These are phyloP conservation scores for Amniculicola lignicola DNA, from an alignment of 495 filamentous ascomycete species.

Conservation along the genomic window DNA sequence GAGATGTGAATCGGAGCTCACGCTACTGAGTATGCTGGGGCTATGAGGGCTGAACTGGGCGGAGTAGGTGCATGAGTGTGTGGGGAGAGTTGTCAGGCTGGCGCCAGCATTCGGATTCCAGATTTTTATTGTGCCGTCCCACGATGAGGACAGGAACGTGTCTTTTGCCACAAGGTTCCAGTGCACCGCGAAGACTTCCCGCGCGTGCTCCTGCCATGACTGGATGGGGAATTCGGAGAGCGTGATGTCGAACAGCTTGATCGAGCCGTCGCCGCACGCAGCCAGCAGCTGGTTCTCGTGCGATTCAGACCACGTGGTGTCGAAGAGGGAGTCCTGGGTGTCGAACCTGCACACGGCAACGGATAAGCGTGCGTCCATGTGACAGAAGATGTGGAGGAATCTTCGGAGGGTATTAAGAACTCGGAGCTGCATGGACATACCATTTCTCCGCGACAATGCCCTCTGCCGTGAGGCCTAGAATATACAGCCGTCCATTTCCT, in stretches of 20 bases:
- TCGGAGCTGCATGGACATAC: slow-evolving; percentile 41
- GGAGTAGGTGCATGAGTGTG: slow-evolving; percentile 87
- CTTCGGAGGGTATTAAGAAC: too few species aligned
- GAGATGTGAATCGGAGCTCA: slow-evolving; percentile 78
- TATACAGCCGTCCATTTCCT: slow-evolving; percentile 85
- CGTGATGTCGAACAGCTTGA: slow-evolving; percentile 87
- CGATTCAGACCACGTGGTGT: slow-evolving; percentile 87
- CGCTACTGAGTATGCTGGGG: slow-evolving; percentile 73
- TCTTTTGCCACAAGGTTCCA: slow-evolving; percentile 94
- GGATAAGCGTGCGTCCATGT: too few species aligned
- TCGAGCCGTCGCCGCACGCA: slow-evolving; percentile 83
- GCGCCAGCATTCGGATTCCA: slow-evolving; percentile 73
- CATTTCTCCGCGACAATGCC: slow-evolving; percentile 81
- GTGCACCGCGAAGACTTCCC: slow-evolving; percentile 83
- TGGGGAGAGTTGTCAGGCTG: slow-evolving; percentile 78
- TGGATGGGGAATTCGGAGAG: slow-evolving; percentile 76
- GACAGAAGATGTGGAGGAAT: too few species aligned
- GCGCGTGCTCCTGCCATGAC: slow-evolving; percentile 85
- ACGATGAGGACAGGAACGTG: slow-evolving; percentile 80
- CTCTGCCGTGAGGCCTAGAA: slow-evolving; percentile 72
- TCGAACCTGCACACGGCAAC: slow-evolving; percentile 61
- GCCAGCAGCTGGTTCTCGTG: slow-evolving; percentile 90
- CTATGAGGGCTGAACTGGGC: slow-evolving; percentile 77
- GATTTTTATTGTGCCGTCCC: slow-evolving; percentile 92
- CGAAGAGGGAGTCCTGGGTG: slow-evolving; percentile 94